Conservation (phyloP, 225 moss, liverwort and hornwort species). For the Asterella californica region DNA sequence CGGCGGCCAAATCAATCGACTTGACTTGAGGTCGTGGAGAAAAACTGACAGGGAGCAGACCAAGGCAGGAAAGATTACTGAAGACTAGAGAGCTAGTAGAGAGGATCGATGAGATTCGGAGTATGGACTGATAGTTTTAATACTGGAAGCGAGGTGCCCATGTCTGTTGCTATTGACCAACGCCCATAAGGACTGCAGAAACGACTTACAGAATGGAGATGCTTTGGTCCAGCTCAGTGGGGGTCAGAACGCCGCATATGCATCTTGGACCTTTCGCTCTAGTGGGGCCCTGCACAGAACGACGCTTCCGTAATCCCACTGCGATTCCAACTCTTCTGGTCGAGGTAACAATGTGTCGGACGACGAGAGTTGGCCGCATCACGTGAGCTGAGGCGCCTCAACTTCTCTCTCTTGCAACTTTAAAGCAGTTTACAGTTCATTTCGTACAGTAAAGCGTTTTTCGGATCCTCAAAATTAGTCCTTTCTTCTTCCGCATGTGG, state of each 20-base stretch:
- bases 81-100: not conserved
- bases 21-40: no score
- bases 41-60: not conserved
- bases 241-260: not conserved
- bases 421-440: not conserved
- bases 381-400: constrained; percentile 5
- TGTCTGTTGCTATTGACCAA: no score
- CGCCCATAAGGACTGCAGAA: not conserved
- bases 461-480: no score
- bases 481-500: no score
- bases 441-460: no score
- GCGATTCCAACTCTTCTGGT: not conserved
- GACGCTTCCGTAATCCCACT: not conserved
- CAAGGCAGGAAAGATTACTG: not conserved
- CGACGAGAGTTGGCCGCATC: constrained; percentile 7
- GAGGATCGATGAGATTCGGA: no score
- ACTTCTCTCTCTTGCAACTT: not conserved
- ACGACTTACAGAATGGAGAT: not conserved
- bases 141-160: no score
- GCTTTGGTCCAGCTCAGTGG: not conserved
- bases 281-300: not conserved
- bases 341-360: not conserved
- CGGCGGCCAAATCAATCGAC: no score
- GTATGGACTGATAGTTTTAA: no score
- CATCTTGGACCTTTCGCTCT: not conserved